phyloP scores from a whole-genome alignment of 2,329 filamentous ascomycete genomes.

The Exophiala phaeomuriformis region DNA sequence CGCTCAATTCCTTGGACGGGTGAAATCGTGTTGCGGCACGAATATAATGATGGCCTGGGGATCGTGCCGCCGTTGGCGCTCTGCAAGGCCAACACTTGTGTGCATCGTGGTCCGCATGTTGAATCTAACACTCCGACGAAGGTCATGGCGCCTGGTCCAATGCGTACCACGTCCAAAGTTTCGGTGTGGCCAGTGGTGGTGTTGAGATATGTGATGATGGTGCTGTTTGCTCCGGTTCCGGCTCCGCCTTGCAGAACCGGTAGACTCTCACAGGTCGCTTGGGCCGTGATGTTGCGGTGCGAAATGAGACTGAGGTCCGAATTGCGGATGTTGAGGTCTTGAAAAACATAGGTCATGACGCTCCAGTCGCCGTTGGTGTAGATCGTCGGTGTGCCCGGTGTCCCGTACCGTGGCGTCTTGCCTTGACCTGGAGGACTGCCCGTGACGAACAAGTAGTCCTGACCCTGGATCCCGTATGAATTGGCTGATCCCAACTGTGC shows the following conservation, averaged over 20 bases:
- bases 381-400: slow-evolving; percentile 15
- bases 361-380: slow-evolving; percentile 14
- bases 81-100: slow-evolving; percentile 21
- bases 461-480: slow-evolving; percentile 21
- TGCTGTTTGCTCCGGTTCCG: slow-evolving; percentile 12
- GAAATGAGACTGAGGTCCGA: slow-evolving; percentile 11
- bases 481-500: slow-evolving; percentile 22
- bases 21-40: slow-evolving; percentile 22
- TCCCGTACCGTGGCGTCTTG: slow-evolving; percentile 8
- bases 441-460: slow-evolving; percentile 19
- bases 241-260: slow-evolving; percentile 1
- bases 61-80: slow-evolving; percentile 11
- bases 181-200: slow-evolving; percentile 1
- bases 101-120: slow-evolving; percentile 25
- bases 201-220: slow-evolving; percentile 14
- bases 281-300: slow-evolving; percentile 15
- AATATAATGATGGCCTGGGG: slow-evolving; percentile 16
- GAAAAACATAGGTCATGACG: slow-evolving; percentile 17
- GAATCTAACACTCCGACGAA: slow-evolving; percentile 20
- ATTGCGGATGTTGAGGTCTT: slow-evolving; percentile 16
- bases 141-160: slow-evolving; percentile 19
- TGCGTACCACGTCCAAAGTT: slow-evolving; percentile 12
- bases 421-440: slow-evolving; percentile 12
- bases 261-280: slow-evolving; percentile 11
- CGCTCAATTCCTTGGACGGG: slow-evolving; percentile 9